Evolutionary conservation across 1,284 basidiomycete species (phyloP).

Genomic region (Dichomitus squalens): DNA sequence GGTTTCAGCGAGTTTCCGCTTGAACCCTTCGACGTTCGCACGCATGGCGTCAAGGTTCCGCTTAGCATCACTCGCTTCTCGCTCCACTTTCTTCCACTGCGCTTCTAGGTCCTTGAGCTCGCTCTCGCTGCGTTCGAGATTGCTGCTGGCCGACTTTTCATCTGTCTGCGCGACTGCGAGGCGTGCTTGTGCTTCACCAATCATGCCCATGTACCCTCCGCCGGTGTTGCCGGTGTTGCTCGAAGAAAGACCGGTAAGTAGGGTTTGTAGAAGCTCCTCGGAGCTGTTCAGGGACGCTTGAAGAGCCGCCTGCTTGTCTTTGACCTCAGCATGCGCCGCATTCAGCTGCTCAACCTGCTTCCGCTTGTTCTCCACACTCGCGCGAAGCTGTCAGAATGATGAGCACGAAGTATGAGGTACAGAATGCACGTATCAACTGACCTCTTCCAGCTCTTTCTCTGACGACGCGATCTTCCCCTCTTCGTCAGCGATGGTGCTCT

Average conservation of each 20-base stretch:
- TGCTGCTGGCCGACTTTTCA: conserved; percentile 76
- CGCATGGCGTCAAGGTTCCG: conserved; percentile 68
- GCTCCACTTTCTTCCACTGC: conserved; percentile 84
- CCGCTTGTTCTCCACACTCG: conserved; percentile 58
- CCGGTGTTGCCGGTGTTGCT: conserved; percentile 65
- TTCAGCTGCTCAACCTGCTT: conserved; percentile 64
- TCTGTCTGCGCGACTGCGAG: conserved; percentile 82
- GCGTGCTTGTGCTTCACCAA: conserved; percentile 84
- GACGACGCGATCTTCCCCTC: conserved; percentile 61
- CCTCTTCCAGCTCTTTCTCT: conserved; percentile 61
- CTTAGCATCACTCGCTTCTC: conserved; percentile 79
- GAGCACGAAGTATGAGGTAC: not conserved
- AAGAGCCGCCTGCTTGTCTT: conserved; percentile 70
- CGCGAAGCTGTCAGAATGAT: conserved; percentile 50
- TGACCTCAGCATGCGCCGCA: conserved; percentile 66
- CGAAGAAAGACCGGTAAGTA: conserved; percentile 89
- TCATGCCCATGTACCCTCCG: conserved; percentile 96
- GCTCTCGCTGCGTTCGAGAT: conserved; percentile 22
- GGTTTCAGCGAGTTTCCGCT: conserved; percentile 57
- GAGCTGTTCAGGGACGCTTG: conserved; percentile 70
- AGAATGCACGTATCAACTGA: conserved; percentile 35
- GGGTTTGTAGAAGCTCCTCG: conserved; percentile 94
- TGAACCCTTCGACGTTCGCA: conserved; percentile 62
- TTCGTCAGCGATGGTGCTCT: conserved; percentile 81
- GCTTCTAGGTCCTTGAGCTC: conserved; percentile 68